phyloP scores from a whole-genome alignment of 2,329 filamentous ascomycete genomes.

The Colletotrichum tofieldiae region DNA sequence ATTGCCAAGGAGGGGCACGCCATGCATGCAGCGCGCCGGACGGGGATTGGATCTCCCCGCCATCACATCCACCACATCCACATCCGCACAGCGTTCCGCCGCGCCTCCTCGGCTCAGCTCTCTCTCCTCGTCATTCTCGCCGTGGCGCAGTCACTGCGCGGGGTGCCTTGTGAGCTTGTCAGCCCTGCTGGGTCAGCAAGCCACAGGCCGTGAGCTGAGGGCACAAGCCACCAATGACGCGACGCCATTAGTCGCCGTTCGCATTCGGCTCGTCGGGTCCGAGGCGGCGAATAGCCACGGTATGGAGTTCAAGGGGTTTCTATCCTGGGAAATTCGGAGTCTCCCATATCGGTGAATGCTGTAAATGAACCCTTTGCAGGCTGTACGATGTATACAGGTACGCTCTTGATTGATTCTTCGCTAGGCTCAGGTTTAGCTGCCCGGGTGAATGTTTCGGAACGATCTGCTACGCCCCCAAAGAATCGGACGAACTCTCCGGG shows the following conservation, averaged over 20 bases:
- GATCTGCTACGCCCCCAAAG: conserved; percentile 13
- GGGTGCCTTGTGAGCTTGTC: conserved; percentile 9
- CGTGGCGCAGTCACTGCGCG: conserved; percentile 39
- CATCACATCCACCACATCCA: conserved; percentile 8
- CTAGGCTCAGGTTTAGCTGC: too few species aligned
- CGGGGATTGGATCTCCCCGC: conserved; percentile 8
- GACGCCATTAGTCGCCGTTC: conserved; percentile 12
- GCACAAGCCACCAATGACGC: conserved; percentile 30
- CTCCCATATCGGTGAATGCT: neutral
- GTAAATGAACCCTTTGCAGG: neutral
- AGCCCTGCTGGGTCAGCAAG: conserved; percentile 25
- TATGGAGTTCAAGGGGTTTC: neutral
- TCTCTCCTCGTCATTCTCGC: conserved; percentile 6
- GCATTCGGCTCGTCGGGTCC: conserved; percentile 23
- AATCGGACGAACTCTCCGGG: conserved; percentile 25
- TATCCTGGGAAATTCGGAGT: neutral
- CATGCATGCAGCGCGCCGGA: neutral
- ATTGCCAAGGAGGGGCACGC: conserved; percentile 32
- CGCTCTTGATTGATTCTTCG: neutral
- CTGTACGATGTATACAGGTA: neutral
- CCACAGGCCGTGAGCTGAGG: conserved; percentile 27
- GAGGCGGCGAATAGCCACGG: neutral
- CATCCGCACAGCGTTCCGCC: neutral
- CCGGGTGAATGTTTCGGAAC: neutral
- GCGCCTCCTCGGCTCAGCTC: conserved; percentile 6